Evolutionary conservation across 1,284 basidiomycete genomes (phyloP).

Genomic region (Gymnopus androsaceus): DNA sequence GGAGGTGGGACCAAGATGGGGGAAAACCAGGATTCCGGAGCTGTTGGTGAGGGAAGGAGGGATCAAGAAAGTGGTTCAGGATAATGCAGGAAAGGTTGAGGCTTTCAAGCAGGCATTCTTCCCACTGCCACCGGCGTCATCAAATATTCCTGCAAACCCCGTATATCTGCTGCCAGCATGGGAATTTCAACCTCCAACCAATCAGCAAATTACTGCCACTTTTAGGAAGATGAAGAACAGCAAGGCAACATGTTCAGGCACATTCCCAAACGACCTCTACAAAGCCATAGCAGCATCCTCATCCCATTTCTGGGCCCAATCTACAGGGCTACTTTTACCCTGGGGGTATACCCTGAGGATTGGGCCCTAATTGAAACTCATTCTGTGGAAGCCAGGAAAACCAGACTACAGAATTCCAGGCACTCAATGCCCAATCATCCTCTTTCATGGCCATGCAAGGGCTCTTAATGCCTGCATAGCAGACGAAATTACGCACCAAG

Average conservation of each 20-base stretch:
- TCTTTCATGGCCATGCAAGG: conserved; percentile 28
- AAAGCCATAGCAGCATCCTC: conserved; percentile 24
- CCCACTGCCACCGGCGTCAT: no score
- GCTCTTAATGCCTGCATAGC: conserved; percentile 28
- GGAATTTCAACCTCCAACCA: no score
- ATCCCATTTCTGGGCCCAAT: conserved; percentile 25
- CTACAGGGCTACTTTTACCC: conserved; percentile 24
- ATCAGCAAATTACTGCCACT: no score
- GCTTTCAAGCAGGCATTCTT: no score
- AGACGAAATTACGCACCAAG: conserved; percentile 25
- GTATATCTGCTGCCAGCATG: no score
- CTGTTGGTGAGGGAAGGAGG: no score
- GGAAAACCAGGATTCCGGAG: no score
- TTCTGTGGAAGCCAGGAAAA: conserved; percentile 33
- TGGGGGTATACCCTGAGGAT: conserved; percentile 20
- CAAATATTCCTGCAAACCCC: no score
- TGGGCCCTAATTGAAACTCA: conserved; percentile 23
- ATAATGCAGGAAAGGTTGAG: no score
- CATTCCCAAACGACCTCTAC: conserved; percentile 33
- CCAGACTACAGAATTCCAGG: conserved; percentile 28
- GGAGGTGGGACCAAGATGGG: no score
- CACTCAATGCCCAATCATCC: conserved; percentile 33
- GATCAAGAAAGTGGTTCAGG: no score
- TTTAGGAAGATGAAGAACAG: conserved; percentile 22
- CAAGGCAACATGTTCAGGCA: conserved; percentile 32